Conservation (phyloP, 2,329 filamentous ascomycete genomes). For the Diaporthe sp. region DNA sequence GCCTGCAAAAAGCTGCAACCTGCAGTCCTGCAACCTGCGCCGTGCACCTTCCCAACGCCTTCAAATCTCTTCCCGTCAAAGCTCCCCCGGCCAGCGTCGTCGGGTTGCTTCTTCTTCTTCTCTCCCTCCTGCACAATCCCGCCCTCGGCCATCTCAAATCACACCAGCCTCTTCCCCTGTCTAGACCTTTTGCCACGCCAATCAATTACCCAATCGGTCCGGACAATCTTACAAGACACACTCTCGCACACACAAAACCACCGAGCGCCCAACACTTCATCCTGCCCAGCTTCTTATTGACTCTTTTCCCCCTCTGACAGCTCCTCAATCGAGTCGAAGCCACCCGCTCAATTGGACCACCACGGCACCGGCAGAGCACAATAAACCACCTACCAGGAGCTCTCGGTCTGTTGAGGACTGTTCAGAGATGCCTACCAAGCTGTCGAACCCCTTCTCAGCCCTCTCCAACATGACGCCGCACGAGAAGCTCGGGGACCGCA, state of each 20-base stretch:
- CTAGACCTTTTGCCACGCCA: neutral
- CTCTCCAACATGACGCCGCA: conserved; percentile 60
- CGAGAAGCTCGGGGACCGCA: conserved; percentile 67
- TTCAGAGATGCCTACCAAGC: conserved; percentile 69
- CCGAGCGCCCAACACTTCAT: neutral
- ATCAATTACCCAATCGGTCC: neutral
- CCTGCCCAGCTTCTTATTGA: conserved; percentile 5
- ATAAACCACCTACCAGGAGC: neutral
- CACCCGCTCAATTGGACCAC: neutral
- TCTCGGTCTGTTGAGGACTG: neutral
- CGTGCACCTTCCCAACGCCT: conserved; percentile 22
- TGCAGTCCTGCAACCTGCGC: neutral
- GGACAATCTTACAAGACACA: conserved; percentile 17
- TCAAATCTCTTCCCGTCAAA: neutral
- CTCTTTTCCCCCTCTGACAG: neutral
- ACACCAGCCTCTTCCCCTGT: neutral
- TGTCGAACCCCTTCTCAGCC: conserved; percentile 68
- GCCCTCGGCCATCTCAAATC: neutral
- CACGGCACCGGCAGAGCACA: neutral
- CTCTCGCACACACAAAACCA: conserved; percentile 4
- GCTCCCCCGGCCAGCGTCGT: neutral
- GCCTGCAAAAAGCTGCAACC: conserved; percentile 13
- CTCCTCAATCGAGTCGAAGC: conserved; percentile 13
- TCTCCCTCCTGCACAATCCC: conserved; percentile 6
- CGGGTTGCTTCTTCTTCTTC: no score